Evolutionary conservation across 2,329 filamentous ascomycete species (phyloP), one percentile per base, ranked within the genome.

Genomic region (Trichoderma pleuroti): DNA sequence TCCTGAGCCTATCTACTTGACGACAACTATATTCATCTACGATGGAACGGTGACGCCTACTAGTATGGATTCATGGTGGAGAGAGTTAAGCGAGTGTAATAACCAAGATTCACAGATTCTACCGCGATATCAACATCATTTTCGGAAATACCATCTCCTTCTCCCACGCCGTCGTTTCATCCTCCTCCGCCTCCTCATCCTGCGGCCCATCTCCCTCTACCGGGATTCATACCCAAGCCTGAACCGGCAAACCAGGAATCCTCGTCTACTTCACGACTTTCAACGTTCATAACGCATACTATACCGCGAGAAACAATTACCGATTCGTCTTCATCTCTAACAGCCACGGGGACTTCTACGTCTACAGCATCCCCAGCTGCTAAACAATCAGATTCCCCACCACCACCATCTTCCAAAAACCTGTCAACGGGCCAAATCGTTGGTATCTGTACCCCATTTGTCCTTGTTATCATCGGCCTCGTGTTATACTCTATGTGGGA

Each of bases 391-490:
- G 34, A 59, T 32, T 12, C 52, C 21, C 1, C 10, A 10, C 7
- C 39, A 14, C 21, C 11, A n/a, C 7, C 39, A 39, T 46, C 39
- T 10, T 46, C 36, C 36, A 36, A 5, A 36, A 1, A 2, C 14
- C 34, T 36, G 4, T 18, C 28, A 24, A n/a, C 26, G 28, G 63
- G 18, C 3, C 21, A 85, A 3, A 90, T 91, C 32, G 88, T 86
- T 1, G 89, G 88, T 5, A 89, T 91, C n/a, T n/a, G n/a, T n/a
- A n/a, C n/a, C n/a, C n/a, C n/a, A n/a, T n/a, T n/a, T n/a, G n/a
- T n/a, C n/a, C 16, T 18, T 18, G 2, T 42, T 1, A 1, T 18
- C 16, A 78, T 77, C 1, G 80, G 84, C 0, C 85, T 83, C 2
- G 79, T 85, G 2, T 66, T 87, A 5, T 72, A 83, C 21, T 73